These are phyloP conservation scores for Xylaria sp. DNA, from an alignment of 2,329 filamentous ascomycete genomes.

Conservation along the genomic window DNA sequence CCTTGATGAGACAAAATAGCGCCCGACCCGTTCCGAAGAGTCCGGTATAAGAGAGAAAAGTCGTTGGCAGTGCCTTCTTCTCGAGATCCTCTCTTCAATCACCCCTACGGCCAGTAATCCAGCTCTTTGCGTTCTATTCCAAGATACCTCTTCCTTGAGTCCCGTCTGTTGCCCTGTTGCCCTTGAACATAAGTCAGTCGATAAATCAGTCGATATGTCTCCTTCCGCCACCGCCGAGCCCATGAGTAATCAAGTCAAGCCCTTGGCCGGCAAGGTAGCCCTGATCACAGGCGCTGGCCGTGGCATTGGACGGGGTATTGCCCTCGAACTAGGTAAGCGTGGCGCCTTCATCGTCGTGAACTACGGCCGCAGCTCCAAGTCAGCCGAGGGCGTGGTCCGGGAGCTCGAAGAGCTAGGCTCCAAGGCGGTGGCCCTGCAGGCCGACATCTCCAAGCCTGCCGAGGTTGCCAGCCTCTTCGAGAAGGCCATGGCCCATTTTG, in stretches of 20 bases:
- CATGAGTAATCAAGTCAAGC: constrained; percentile 49
- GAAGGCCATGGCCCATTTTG: constrained; percentile 72
- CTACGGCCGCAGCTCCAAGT: constrained; percentile 66
- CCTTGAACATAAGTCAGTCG: constrained; percentile 25
- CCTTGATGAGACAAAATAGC: too few species aligned
- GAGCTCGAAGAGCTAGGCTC: constrained; percentile 67
- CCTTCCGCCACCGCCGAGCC: constrained; percentile 47
- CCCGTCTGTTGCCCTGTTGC: not conserved
- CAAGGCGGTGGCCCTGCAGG: constrained; percentile 69
- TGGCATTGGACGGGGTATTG: constrained; percentile 74
- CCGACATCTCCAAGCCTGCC: constrained; percentile 71
- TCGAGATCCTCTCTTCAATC: not conserved
- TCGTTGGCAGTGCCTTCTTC: constrained; percentile 1
- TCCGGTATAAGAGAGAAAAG: constrained; percentile 38
- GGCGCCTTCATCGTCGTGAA: constrained; percentile 75
- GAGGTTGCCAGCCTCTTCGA: constrained; percentile 73
- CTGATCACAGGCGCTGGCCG: constrained; percentile 74
- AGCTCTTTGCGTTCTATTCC: not conserved
- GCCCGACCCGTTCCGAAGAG: not conserved
- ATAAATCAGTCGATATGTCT: constrained; percentile 44
- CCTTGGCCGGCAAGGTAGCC: constrained; percentile 64
- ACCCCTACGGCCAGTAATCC: constrained; percentile 1
- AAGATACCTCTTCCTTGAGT: not conserved
- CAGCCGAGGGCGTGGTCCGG: constrained; percentile 67
- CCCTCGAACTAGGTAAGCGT: constrained; percentile 73